Base-by-base conservation (phyloP, 78 protist species). In the Dictyostelium intermedium region DNA sequence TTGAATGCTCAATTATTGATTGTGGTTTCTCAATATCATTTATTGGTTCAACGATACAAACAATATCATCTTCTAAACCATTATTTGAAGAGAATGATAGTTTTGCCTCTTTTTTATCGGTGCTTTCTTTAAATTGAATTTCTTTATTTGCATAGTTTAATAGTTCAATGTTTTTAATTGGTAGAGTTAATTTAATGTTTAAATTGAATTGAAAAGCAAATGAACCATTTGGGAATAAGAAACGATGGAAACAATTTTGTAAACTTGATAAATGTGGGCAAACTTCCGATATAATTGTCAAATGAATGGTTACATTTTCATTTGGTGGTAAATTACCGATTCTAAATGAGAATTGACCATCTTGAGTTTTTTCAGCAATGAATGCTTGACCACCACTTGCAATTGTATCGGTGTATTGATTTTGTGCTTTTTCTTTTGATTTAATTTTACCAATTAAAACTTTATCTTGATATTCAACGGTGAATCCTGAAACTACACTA, bases 241-340 rank as follows among this genome's bases (percentile, higher is more conserved):
- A 74, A 16, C 76, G 30, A 53, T 85, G 92, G 3, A 85, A 20
- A 53, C 70, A 85, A 30, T 32, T 74, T 6, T 85, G 92, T 18
- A 85, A 41, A 35, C 23, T 35, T 10, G 60, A 20, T 8, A 34
- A n/a, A 37, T 85, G 83, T 2, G 13, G 25, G 32, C 92, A 82
- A 34, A 98, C 92, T 35, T 95, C 98, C 3, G 95, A 73, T 5
- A 95, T 73, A 43, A 96, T 95, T 37, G 94, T 95, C 53, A 97
- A 83, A 23, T 13, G 2, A 18, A 97, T 45, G 18, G 60, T 8
- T 2, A 93, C 93, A n/a, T 1, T 5, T 39, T 50, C 53, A 39
- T 34, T 25, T 14, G 96, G 94, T 16, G 94, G 97, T 35, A 98
- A 45, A 78, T 95, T 96, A 74, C 99, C 99, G 14, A 98, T 78